Conservation (phyloP, 192 early-diverging fungal genomes). For the Coemansia erecta region DNA sequence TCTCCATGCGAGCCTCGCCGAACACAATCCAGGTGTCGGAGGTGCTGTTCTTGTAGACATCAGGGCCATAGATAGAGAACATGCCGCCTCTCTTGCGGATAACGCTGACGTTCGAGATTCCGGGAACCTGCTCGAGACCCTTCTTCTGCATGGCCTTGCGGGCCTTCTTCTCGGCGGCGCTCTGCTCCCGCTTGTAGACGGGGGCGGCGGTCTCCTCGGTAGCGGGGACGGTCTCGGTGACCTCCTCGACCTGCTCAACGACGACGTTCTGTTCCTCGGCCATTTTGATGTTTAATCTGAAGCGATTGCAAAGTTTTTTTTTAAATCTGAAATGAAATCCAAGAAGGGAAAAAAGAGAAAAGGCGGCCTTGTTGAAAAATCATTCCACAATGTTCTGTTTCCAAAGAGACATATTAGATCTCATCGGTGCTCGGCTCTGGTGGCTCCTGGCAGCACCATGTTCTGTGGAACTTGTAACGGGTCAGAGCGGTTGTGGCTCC, state of each 20-base stretch:
- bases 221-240: constrained; percentile 17
- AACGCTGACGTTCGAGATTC: constrained; percentile 87
- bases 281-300: constrained; percentile 19
- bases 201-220: constrained; percentile 8
- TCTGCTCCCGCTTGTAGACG: constrained; percentile 52
- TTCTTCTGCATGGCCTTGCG: constrained; percentile 93
- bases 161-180: constrained; percentile 92
- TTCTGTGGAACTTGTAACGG: too few relatives aligned
- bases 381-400: too few relatives aligned
- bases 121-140: constrained; percentile 83
- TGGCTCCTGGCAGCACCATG: too few relatives aligned
- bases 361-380: background rate
- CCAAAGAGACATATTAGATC: too few relatives aligned
- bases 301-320: background rate
- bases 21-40: constrained; percentile 96
- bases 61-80: constrained; percentile 85
- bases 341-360: background rate
- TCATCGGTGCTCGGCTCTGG: too few relatives aligned
- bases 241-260: constrained; percentile 43
- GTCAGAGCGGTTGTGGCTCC: too few relatives aligned
- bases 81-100: constrained; percentile 77
- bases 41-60: constrained; percentile 87
- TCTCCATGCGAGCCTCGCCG: constrained; percentile 89
- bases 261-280: constrained; percentile 41
- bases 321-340: constrained; percentile 2